Conservation (phyloP, 169 alveolate genomes). For the Plasmodium relictum region DNA sequence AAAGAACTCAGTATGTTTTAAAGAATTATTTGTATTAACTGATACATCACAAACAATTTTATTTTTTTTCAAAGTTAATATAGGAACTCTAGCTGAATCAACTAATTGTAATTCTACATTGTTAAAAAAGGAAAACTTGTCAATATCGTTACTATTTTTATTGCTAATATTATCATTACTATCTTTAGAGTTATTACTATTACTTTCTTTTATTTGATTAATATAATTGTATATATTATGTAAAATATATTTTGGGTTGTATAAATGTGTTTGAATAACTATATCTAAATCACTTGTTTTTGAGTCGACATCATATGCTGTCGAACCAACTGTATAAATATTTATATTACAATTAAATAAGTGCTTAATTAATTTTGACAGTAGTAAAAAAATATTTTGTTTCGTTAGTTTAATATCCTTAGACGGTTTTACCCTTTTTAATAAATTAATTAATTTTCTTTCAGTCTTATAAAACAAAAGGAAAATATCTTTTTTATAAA, state of each 20-base stretch:
- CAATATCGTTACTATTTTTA: neutral
- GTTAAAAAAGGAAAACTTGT: constrained; percentile 26
- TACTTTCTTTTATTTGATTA: constrained; percentile 61
- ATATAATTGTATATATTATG: constrained; percentile 80
- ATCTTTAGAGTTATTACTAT: neutral
- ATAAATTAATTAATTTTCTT: constrained; percentile 15
- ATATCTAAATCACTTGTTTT: constrained; percentile 86
- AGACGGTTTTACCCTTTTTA: constrained; percentile 64
- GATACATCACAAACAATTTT: constrained; percentile 91
- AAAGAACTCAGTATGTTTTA: constrained; percentile 90
- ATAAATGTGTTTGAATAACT: constrained; percentile 79
- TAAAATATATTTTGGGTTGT: constrained; percentile 80
- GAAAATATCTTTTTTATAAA: neutral
- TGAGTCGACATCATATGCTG: constrained; percentile 88
- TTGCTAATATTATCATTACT: neutral
- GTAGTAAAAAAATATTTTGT: constrained; percentile 11
- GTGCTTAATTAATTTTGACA: constrained; percentile 76
- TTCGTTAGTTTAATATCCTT: constrained; percentile 55
- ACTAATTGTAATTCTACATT: constrained; percentile 86
- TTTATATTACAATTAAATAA: constrained; percentile 79
- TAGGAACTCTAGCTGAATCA: constrained; percentile 93
- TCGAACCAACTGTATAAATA: constrained; percentile 86
- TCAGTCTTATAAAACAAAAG: constrained; percentile 26
- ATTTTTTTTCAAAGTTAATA: constrained; percentile 85
- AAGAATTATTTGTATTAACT: constrained; percentile 89